Base-by-base conservation (phyloP, 2,329 filamentous ascomycete species). In the Paraphaeosphaeria minitans region DNA sequence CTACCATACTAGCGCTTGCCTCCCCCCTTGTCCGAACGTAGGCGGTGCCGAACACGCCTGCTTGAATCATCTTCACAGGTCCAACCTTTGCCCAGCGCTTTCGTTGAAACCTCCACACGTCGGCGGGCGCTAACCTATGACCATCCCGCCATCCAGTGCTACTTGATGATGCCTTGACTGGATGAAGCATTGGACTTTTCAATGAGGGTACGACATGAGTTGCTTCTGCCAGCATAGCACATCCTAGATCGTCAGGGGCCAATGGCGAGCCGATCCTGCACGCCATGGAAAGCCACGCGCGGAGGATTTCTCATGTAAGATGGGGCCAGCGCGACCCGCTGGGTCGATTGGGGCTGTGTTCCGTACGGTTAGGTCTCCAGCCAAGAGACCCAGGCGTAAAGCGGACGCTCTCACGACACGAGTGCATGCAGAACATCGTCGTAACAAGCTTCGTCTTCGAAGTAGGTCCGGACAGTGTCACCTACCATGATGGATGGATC, bases 401-500 rank as follows among this genome's bases (percentile, higher is more conserved):
- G n/a, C n/a, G n/a, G n/a, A 60, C 42, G 65, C 52, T 58, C 41
- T 71, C 61, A 75, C 47, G 63, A 60, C 57, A 73, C 67, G 31
- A 73, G 64, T 48, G 67, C 58, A 55, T 62, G 51, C 50, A 76
- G 65, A 42, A 50, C 55, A 51, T 59, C 59, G 57, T 75, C 58
- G 47, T 70, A 57, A 41, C 60, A 31, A 27, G 69, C 61, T 52
- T 75, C 74, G 33, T 72, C 71, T 21, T 73, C 72, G 51, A 64
- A 60, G 50, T 67, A 72, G 16, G 74, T 48, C 29, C 62, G 65
- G 24, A 77, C 76, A 50, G 66, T 52, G 58, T 78, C 76, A 29
- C 76, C 76, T 29, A 78, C 75, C 42, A 56, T 68, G 60, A 79
- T 76, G n/a, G 75, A 76, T 53, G 75, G 71, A 59, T 73, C 70